Base-by-base conservation (phyloP, 371 early-diverging fungal species). In the Mortierella polycephala region DNA sequence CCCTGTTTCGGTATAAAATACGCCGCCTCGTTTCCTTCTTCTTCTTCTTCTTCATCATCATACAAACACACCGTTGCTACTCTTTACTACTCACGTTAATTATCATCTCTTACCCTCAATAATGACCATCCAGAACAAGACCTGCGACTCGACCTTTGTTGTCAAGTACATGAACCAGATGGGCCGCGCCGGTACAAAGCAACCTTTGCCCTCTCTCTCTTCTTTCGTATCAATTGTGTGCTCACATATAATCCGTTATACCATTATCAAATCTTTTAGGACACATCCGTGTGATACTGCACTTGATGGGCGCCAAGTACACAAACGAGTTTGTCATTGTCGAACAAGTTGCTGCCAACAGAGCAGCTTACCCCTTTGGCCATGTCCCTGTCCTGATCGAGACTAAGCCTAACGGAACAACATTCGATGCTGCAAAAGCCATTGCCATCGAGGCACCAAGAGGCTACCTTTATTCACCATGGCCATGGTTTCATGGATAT, bases 381-480 rank as follows among this genome's bases (percentile, higher is more conserved):
- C 71, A 64, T 23, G 62, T 76, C n/a, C 77, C 71, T 12, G 67
- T 76, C 41, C 53, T 71, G n/a, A 56, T 67, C 18, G 77, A 71
- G 55, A 57, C 57, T 9, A 42, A 51, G 8, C 50, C 71, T 7
- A 64, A 71, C 12, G 77, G 77, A 0, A 56, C 71, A 2, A 64
- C 67, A 6, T 67, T 76, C 47, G 77, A 64, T 18, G 55, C 71
- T 7, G 77, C 53, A 7, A 71, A 76, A 58, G 45, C 77, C 4
- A 50, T 71, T 23, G 71, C 71, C 7, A 76, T 76, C 56, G 71
- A 76, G 67, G 75, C 70, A 55, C 20, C 46, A 46, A 46, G 46
- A 46, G 16, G 16, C 16, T 13, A 6, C 5, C 46, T 47, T 47
- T 47, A 14, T 20, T 14, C 20, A 46, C 46, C 10, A n/a, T n/a